Evolutionary conservation across 805 yeast species (phyloP).

Genomic region (Starmera caribaea): DNA sequence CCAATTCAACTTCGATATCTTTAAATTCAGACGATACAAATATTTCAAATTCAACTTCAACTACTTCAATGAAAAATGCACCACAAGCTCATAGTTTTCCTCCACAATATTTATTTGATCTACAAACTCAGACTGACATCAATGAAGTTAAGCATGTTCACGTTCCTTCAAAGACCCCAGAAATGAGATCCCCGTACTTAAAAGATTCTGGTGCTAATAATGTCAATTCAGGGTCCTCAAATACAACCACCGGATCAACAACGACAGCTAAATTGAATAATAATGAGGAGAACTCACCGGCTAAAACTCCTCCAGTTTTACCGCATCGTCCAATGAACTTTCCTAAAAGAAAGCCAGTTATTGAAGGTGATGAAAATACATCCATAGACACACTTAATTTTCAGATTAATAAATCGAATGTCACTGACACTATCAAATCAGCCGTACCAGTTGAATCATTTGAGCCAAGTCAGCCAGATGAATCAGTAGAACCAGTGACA

Average conservation of each 20-base stretch:
- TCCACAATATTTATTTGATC: slow-evolving; percentile 13
- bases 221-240: slow-evolving; percentile 12
- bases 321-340: not conserved
- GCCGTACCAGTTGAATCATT: too few relatives aligned
- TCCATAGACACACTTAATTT: too few relatives aligned
- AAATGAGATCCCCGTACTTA: slow-evolving; percentile 13
- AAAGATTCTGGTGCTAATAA: too few relatives aligned
- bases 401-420: too few relatives aligned
- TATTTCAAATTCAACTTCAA: too few relatives aligned
- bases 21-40: not conserved
- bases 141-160: slow-evolving; percentile 5
- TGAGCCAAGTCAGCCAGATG: too few relatives aligned
- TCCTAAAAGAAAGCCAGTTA: slow-evolving; percentile 15
- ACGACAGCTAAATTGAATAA: slow-evolving; percentile 4
- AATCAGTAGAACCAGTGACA: too few relatives aligned
- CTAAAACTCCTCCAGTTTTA: not conserved
- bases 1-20: slow-evolving; percentile 8
- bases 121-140: slow-evolving; percentile 10
- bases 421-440: too few relatives aligned
- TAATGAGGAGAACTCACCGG: slow-evolving; percentile 1
- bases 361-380: slow-evolving; percentile 1
- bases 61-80: slow-evolving; percentile 4
- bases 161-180: slow-evolving; percentile 13
- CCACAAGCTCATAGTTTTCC: slow-evolving; percentile 20
- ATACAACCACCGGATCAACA: slow-evolving; percentile 11